phyloP scores from a whole-genome alignment of 2,329 filamentous ascomycete genomes.

The Rutstroemia sp. region DNA sequence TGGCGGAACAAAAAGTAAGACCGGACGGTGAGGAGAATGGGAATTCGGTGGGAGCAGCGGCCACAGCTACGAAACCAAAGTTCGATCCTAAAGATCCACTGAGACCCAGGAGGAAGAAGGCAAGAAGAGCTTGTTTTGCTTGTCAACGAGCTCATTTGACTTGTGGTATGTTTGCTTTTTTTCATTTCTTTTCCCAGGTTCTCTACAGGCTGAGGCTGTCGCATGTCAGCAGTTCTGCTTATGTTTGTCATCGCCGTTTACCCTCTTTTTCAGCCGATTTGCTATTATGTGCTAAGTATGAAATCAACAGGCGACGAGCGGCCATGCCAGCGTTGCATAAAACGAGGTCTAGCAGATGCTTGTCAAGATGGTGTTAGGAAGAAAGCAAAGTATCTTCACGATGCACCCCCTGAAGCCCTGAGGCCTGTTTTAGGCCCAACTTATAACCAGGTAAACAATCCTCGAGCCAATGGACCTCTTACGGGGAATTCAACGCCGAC shows the following conservation, averaged over 20 bases:
- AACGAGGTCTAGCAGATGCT: conserved; percentile 80
- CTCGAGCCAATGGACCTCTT: conserved; percentile 11
- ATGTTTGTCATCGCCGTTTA: neutral
- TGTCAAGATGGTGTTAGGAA: conserved; percentile 97
- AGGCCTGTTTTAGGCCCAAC: conserved; percentile 74
- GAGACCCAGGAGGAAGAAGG: conserved; percentile 90
- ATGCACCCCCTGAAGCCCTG: conserved; percentile 83
- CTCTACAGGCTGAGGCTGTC: neutral
- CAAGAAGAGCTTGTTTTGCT: conserved; percentile 87
- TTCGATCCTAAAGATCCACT: conserved; percentile 82
- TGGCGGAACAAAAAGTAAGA: conserved; percentile 29
- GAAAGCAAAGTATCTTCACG: conserved; percentile 98
- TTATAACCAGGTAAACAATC: conserved; percentile 51
- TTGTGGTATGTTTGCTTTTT: conserved; percentile 68
- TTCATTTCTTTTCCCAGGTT: conserved; percentile 3
- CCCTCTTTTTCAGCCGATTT: neutral
- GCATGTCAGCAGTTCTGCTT: conserved; percentile 9
- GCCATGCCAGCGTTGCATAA: conserved; percentile 89
- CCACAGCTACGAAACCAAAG: conserved; percentile 48
- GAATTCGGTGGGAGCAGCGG: conserved; percentile 32
- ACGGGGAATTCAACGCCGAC: conserved; percentile 22
- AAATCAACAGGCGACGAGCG: conserved; percentile 72
- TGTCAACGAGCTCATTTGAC: conserved; percentile 97
- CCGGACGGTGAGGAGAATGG: conserved; percentile 27
- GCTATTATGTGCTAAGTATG: conserved; percentile 6